Evolutionary conservation across 305 asterid species (phyloP), one percentile per base, ranked within the genome.

Genomic region (Lippia alba): DNA sequence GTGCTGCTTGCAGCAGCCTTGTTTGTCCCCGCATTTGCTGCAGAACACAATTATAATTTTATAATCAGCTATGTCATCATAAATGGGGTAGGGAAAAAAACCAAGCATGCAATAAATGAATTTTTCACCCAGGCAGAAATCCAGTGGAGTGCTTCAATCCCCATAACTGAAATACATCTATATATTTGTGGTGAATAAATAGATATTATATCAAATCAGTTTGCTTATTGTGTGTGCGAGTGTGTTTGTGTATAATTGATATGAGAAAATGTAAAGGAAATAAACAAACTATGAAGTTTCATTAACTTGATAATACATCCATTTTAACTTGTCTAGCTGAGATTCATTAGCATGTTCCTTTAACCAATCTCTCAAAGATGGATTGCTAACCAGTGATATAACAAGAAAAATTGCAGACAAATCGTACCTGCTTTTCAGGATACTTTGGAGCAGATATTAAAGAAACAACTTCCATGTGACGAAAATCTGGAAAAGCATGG

Each of bases 381-480:
- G 94, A 80, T 94, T 91, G 84, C 91, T 85, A 62, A 11, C 59
- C 9, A 16, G 14, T 39, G 41, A 66, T 61, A 7, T 16, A 51
- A 45, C 40, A 64, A 49, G 12, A 44, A n/a, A 57, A 34, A 72
- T 10, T 6, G 63, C 40, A 44, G 17, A 36, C 5, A 39, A 70
- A 7, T 39, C 44, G 30, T 78, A 92, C 99, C 99, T 95, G 99
- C 82, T 95, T 95, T 84, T 95, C 99, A 71, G 99, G 98, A 79
- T 95, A 95, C 82, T 92, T 95, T 19, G 99, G 99, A 75, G 99
- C 98, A 69, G 99, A 95, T 78, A 95, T 87, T 77, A 95, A 81
- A 69, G 99, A 95, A 80, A 95, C 98, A 63, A 98, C 98, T 83
- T 95, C 99, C 99, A 92, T 92, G 83, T 95, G 99, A 69, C 99